Evolutionary conservation across 148 eudicot genomes (phyloP).

Genomic region (Linanthus parryae): DNA sequence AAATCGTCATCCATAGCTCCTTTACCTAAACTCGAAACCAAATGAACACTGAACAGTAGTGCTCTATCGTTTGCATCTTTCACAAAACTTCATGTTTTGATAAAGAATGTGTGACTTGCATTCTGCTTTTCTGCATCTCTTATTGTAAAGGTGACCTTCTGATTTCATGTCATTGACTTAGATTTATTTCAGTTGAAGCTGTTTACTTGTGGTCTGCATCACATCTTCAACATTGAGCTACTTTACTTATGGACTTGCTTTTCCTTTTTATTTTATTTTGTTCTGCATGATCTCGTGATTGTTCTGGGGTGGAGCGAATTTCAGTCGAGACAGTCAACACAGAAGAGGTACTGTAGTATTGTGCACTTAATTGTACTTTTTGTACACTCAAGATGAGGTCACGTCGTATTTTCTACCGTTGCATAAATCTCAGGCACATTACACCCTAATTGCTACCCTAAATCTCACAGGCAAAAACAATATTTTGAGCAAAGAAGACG

Average conservation of each 20-base stretch:
- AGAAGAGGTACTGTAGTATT: conserved; percentile 52
- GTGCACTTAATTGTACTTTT: not conserved
- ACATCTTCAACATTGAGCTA: conserved; percentile 7
- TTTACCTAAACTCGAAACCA: too few relatives aligned
- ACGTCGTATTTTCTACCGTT: not conserved
- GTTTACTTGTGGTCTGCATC: too few relatives aligned
- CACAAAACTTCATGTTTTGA: too few relatives aligned
- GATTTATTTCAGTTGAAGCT: too few relatives aligned
- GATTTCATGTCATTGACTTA: too few relatives aligned
- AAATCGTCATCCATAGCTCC: too few relatives aligned
- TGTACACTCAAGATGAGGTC: not conserved
- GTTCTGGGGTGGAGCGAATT: conserved; percentile 27
- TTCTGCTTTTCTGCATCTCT: too few relatives aligned
- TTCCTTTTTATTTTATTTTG: not conserved
- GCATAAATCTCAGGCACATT: not conserved
- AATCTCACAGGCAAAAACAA: conserved; percentile 58
- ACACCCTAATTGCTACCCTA: not conserved
- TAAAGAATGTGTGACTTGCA: too few relatives aligned
- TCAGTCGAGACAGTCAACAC: conserved; percentile 77
- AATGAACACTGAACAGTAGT: too few relatives aligned
- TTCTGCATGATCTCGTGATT: conserved; percentile 19
- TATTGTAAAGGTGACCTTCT: too few relatives aligned
- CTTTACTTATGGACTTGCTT: not conserved
- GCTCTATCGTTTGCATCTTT: too few relatives aligned
- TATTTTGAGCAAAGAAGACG: conserved; percentile 87